Evolutionary conservation across 2,329 filamentous ascomycete genomes (phyloP).

Genomic region (Fusarium illudens): DNA sequence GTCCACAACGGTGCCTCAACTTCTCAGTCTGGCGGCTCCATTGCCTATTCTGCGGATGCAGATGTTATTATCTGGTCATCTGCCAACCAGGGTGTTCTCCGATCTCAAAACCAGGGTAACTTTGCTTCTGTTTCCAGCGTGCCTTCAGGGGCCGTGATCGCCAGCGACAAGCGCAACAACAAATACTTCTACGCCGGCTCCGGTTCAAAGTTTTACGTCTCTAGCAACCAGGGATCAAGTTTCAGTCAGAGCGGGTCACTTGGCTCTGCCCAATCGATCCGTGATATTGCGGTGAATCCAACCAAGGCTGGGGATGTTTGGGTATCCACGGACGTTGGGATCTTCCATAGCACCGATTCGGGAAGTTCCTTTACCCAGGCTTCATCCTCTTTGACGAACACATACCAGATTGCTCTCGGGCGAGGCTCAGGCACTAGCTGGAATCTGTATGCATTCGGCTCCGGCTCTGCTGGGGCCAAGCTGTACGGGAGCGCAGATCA

Average conservation of each 20-base stretch:
- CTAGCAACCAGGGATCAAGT: conserved; percentile 55
- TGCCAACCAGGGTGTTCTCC: conserved; percentile 50
- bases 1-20: conserved; percentile 57
- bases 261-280: conserved; percentile 55
- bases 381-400: conserved; percentile 48
- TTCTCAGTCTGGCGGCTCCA: conserved; percentile 53
- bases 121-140: conserved; percentile 58
- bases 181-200: conserved; percentile 62
- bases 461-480: conserved; percentile 52
- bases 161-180: conserved; percentile 62
- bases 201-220: conserved; percentile 59
- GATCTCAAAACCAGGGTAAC: conserved; percentile 50
- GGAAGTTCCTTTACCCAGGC: conserved; percentile 57
- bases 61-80: conserved; percentile 60
- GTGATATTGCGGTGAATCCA: conserved; percentile 65
- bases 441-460: conserved; percentile 59
- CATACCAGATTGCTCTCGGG: conserved; percentile 55
- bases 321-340: conserved; percentile 62
- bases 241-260: conserved; percentile 54
- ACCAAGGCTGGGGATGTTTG: conserved; percentile 67
- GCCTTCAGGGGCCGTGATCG: conserved; percentile 57
- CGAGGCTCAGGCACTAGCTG: conserved; percentile 50
- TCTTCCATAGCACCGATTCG: conserved; percentile 63
- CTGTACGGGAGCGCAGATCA: conserved; percentile 56
- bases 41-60: conserved; percentile 61